Evolutionary conservation across 495 filamentous ascomycete genomes (phyloP).

Genomic region (Penicillium silybi): DNA sequence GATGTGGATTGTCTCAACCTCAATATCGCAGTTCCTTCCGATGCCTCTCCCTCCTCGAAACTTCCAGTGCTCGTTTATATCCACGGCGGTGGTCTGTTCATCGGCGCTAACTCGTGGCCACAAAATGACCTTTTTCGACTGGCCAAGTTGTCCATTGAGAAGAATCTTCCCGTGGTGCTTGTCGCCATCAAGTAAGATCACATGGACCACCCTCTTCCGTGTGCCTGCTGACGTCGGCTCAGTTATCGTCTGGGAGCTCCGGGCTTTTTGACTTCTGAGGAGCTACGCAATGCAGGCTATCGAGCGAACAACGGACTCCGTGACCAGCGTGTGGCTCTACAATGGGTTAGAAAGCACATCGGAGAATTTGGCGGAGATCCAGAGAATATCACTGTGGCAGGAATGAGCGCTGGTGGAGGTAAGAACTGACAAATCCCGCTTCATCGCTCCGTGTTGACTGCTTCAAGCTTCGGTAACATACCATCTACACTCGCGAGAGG

Average conservation of each 20-base stretch:
- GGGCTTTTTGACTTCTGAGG: constrained; percentile 44
- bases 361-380: constrained; percentile 63
- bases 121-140: constrained; percentile 37
- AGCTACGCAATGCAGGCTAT: constrained; percentile 29
- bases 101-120: constrained; percentile 39
- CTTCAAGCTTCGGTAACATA: constrained; percentile 30
- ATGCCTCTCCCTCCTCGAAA: constrained; percentile 21
- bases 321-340: constrained; percentile 31
- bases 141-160: constrained; percentile 36
- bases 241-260: constrained; percentile 48
- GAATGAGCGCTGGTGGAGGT: constrained; percentile 63
- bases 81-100: constrained; percentile 39
- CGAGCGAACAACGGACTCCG: constrained; percentile 33
- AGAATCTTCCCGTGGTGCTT: constrained; percentile 37
- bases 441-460: background rate
- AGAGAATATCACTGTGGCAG: constrained; percentile 58
- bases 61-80: constrained; percentile 46
- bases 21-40: constrained; percentile 37
- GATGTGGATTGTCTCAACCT: constrained; percentile 43
- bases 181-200: constrained; percentile 41
- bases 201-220: constrained; percentile 33
- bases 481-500: constrained; percentile 33
- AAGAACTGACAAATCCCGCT: background rate
- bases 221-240: background rate
- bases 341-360: constrained; percentile 37